Conservation (phyloP, 331 rosid species). For the Acacia pycnantha region DNA sequence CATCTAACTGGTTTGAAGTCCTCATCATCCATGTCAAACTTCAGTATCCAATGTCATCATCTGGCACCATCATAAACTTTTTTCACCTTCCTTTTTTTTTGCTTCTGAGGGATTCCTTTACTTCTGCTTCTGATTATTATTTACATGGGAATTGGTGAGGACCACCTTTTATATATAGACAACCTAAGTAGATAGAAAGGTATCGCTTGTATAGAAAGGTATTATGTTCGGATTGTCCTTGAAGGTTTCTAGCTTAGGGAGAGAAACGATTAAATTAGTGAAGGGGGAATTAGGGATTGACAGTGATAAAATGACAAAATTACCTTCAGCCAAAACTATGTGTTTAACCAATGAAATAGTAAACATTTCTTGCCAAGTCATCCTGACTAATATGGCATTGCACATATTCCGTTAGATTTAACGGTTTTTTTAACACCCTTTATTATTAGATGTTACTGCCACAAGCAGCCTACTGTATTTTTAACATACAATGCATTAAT, state of each 20-base stretch:
- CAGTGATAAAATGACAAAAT: too few relatives aligned
- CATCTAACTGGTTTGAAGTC: constrained; percentile 7
- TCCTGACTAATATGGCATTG: too few relatives aligned
- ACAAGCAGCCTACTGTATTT: too few relatives aligned
- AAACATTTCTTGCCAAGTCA: too few relatives aligned
- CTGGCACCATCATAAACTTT: constrained; percentile 33
- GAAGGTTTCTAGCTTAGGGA: constrained; percentile 49
- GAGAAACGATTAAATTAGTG: too few relatives aligned
- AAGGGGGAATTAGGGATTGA: too few relatives aligned
- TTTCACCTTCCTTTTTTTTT: constrained; percentile 20
- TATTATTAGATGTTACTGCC: too few relatives aligned
- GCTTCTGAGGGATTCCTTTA: constrained; percentile 50
- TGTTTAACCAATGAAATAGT: too few relatives aligned
- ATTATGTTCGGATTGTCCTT: constrained; percentile 49
- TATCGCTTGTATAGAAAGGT: constrained; percentile 55
- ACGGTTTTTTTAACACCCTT: too few relatives aligned
- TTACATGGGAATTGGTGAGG: constrained; percentile 71
- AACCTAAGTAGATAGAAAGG: constrained; percentile 58
- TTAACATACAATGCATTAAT: too few relatives aligned
- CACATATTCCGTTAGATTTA: too few relatives aligned
- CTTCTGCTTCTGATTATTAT: constrained; percentile 36
- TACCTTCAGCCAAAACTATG: too few relatives aligned
- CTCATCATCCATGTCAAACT: constrained; percentile 32
- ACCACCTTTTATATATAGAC: constrained; percentile 52
- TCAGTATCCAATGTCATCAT: constrained; percentile 7